Evolutionary conservation across 2,329 filamentous ascomycete species (phyloP).

Genomic region (Penicillium sp.): DNA sequence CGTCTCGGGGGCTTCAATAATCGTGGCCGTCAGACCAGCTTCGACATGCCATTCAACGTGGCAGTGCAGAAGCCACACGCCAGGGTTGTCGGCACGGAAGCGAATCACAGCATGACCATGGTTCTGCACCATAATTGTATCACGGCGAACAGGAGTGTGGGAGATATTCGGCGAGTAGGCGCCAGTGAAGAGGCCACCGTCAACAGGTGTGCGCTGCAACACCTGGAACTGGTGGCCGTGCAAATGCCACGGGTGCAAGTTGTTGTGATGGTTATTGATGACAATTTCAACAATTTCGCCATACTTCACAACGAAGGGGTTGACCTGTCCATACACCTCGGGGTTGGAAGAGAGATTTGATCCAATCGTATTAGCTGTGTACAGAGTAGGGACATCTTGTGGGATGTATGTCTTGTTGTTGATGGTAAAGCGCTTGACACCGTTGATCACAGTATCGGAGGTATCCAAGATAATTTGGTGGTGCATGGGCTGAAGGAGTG

Average conservation of each 20-base stretch:
- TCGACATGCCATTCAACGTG: conserved; percentile 44
- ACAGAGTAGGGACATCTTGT: conserved; percentile 79
- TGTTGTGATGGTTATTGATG: conserved; percentile 40
- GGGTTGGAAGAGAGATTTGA: conserved; percentile 57
- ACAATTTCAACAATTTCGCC: conserved; percentile 52
- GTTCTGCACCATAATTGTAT: conserved; percentile 40
- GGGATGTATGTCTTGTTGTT: conserved; percentile 76
- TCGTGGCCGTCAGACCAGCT: conserved; percentile 35
- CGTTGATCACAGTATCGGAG: conserved; percentile 71
- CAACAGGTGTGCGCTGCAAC: conserved; percentile 34
- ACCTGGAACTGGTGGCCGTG: conserved; percentile 59
- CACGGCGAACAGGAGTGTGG: conserved; percentile 33
- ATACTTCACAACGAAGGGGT: conserved; percentile 69
- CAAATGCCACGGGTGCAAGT: conserved; percentile 54
- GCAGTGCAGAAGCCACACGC: conserved; percentile 43
- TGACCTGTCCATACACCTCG: conserved; percentile 68
- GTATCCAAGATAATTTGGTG: conserved; percentile 45
- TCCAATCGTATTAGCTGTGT: conserved; percentile 70
- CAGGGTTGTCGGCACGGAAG: conserved; percentile 42
- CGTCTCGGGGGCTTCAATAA: conserved; percentile 38
- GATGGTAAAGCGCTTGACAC: conserved; percentile 64
- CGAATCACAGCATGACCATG: conserved; percentile 37
- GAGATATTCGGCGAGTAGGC: conserved; percentile 29
- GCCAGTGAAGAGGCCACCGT: conserved; percentile 33
- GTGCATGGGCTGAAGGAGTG: conserved; percentile 33